Base-by-base conservation (phyloP, 2,329 filamentous ascomycete genomes). In the Ophiobolus disseminans region DNA sequence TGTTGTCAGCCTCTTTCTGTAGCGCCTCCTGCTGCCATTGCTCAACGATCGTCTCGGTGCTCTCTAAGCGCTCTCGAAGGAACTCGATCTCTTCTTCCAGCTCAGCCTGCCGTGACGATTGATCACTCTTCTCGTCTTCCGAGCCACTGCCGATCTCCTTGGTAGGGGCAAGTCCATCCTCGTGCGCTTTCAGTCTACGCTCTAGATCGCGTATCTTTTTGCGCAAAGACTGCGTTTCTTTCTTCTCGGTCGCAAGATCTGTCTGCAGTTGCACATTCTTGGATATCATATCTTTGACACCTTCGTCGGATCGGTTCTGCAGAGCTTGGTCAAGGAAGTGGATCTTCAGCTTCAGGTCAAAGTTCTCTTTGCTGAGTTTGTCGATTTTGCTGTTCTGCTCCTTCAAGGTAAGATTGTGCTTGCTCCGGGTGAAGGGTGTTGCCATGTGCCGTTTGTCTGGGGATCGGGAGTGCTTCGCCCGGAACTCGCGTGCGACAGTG, bases 311-410 rank as follows among this genome's bases (percentile, higher is more conserved):
- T 32, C 95, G 83, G 68, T 93, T 94, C 73, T 96, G 91, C 16
- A 99, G 78, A 1, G 93, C 89, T 72, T 97, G 90, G 65, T 93
- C 95, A 39, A 99, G 82, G 68, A 97, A 99, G 80, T 97, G 95
- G 57, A 97, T 94, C 71, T 96, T 95, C 74, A 97, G 86, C 75
- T 97, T 97, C 45, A 97, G 78, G 70, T 97, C 93, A 69, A 97
- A 99, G 36, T 99, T 99, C 73, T 99, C 94, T 75, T 99, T 99
- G 51, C 91, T 95, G 2, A 97, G 81, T 50, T 92, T 86, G 73
- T 99, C 94, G 57, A 99, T 97, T 11, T 93, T 97, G 74, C 89
- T 96, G 69, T 93, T 96, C 74, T 99, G 94, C 74, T 99, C 94
- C 72, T 97, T 97, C 31, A 99, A 78, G 0, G 94, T 97, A 74